Conservation (phyloP, 129 eudicot genomes). For the Centella asiatica region DNA sequence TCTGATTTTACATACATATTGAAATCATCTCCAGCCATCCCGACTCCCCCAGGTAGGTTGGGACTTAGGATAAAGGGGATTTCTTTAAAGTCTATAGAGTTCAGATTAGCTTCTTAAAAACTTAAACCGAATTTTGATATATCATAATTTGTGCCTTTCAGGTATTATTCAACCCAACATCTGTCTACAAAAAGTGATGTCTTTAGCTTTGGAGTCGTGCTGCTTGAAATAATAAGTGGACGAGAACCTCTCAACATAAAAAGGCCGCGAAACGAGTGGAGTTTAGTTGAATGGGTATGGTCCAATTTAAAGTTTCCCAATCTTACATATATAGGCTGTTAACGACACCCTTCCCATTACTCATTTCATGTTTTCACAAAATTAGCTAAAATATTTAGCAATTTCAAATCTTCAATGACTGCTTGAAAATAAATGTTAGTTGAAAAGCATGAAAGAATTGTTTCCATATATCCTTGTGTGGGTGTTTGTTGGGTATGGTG, state of each 20-base stretch:
- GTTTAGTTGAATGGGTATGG: constrained; percentile 83
- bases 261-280: constrained; percentile 73
- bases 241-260: constrained; percentile 74
- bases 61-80: background rate
- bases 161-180: constrained; percentile 82
- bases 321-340: background rate
- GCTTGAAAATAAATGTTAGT: too few relatives aligned
- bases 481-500: too few relatives aligned
- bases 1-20: background rate
- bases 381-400: too few relatives aligned
- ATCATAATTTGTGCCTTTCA: constrained; percentile 16
- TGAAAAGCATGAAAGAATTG: too few relatives aligned
- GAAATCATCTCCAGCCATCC: background rate
- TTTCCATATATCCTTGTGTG: too few relatives aligned
- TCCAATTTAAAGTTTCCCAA: constrained; percentile 4
- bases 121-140: background rate
- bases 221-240: constrained; percentile 68
- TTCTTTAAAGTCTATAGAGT: background rate
- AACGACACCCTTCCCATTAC: too few relatives aligned
- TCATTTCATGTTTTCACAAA: too few relatives aligned
- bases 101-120: background rate
- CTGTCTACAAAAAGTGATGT: constrained; percentile 85
- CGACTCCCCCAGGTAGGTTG: background rate
- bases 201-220: constrained; percentile 80
- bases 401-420: too few relatives aligned